A percentile compares a stretch with the other conserved stretches of the same genome.
Evolutionary conservation across 2,329 filamentous ascomycete genomes (phyloP).

Genomic region (Chaetomiaceae sp.): DNA sequence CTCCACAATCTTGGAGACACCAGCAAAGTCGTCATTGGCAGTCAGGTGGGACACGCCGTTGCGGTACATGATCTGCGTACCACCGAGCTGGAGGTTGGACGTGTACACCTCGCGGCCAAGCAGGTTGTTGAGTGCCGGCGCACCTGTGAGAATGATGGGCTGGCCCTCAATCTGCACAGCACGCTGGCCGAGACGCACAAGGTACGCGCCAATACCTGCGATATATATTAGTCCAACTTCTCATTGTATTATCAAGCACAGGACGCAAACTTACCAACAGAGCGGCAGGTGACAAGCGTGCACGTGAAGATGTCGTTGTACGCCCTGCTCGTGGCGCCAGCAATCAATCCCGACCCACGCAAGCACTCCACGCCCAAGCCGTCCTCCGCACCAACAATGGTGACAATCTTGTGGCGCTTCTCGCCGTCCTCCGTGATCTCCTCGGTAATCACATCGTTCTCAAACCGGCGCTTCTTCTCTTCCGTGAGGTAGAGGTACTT

Average conservation of each 20-base stretch:
- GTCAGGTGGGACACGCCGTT: conserved; percentile 99
- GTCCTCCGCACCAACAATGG: conserved; percentile 87
- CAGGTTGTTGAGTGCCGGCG: conserved; percentile 94
- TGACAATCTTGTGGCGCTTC: conserved; percentile 87
- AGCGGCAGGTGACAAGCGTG: conserved; percentile 94
- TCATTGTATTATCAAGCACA: conserved; percentile 2
- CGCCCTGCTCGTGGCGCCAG: conserved; percentile 90
- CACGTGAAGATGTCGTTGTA: conserved; percentile 99
- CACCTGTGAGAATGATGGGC: conserved; percentile 97
- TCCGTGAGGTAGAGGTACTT: conserved; percentile 94
- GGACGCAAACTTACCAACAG: conserved; percentile 62
- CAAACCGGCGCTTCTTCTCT: conserved; percentile 79
- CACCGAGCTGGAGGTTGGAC: conserved; percentile 97
- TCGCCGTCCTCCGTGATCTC: conserved; percentile 80
- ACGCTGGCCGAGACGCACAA: conserved; percentile 95
- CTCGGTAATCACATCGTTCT: conserved; percentile 84
- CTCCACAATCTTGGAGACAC: conserved; percentile 94
- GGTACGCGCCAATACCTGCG: conserved; percentile 88
- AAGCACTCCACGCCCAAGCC: conserved; percentile 97
- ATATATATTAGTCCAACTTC: conserved; percentile 15
- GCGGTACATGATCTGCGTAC: conserved; percentile 99
- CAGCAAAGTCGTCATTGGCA: conserved; percentile 93
- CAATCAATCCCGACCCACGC: conserved; percentile 94
- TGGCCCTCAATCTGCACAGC: conserved; percentile 98
- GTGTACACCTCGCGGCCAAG: conserved; percentile 98